Conservation (phyloP, 1,284 basidiomycete genomes). For the Irpex sp. region DNA sequence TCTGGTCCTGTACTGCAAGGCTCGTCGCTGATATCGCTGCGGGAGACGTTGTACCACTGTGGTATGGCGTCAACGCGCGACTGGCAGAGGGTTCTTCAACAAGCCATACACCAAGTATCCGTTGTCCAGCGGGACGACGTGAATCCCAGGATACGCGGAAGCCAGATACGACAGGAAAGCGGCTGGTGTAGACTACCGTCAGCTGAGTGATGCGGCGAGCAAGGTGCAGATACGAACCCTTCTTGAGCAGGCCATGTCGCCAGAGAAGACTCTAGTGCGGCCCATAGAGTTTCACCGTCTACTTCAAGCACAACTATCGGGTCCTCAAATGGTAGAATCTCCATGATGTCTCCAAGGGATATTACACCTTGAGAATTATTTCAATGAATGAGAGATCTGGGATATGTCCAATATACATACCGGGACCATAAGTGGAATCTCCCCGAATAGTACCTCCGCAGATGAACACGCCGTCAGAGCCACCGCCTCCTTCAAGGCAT, state of each 20-base stretch:
- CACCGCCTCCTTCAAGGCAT: slow-evolving; percentile 54
- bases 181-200: slow-evolving; percentile 40
- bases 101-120: slow-evolving; percentile 70
- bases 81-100: slow-evolving; percentile 43
- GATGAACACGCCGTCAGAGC: slow-evolving; percentile 77
- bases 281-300: slow-evolving; percentile 81
- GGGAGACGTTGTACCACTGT: slow-evolving; percentile 31
- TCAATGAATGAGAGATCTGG: not conserved
- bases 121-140: slow-evolving; percentile 58
- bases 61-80: slow-evolving; percentile 30
- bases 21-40: slow-evolving; percentile 23
- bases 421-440: slow-evolving; percentile 83
- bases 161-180: slow-evolving; percentile 89
- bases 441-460: slow-evolving; percentile 88
- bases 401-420: slow-evolving; percentile 30
- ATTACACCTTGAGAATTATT: slow-evolving; percentile 50
- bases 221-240: slow-evolving; percentile 49
- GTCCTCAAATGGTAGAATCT: slow-evolving; percentile 90
- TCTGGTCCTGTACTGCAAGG: slow-evolving; percentile 15
- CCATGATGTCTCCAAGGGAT: slow-evolving; percentile 81
- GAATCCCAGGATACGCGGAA: slow-evolving; percentile 89
- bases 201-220: not conserved
- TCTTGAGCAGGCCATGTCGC: slow-evolving; percentile 88
- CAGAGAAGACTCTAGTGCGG: slow-evolving; percentile 74
- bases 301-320: slow-evolving; percentile 81